phyloP scores from a whole-genome alignment of 2,329 filamentous ascomycete species.

The Grosmannia penicillata region DNA sequence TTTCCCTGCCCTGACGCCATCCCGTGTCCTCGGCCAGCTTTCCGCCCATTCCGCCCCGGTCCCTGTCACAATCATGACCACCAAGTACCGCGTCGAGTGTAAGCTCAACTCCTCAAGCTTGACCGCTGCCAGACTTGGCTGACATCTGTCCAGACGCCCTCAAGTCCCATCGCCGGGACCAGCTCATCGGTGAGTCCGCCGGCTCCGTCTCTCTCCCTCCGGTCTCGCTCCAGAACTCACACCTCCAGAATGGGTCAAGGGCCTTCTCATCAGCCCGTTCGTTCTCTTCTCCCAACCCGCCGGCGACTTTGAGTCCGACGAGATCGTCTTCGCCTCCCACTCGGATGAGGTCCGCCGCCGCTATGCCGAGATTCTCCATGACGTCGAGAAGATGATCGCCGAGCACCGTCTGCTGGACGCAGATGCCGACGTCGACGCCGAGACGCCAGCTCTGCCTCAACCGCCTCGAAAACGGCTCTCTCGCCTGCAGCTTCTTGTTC shows the following conservation, averaged over 20 bases:
- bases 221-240: too few relatives aligned
- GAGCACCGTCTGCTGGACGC: slow-evolving; percentile 78
- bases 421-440: slow-evolving; percentile 29
- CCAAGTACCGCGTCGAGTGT: slow-evolving; percentile 61
- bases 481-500: slow-evolving; percentile 84
- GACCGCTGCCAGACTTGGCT: too few relatives aligned
- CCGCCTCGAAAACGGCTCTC: slow-evolving; percentile 42
- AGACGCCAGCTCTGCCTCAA: neutral
- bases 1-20: too few relatives aligned
- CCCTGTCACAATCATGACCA: slow-evolving; percentile 35
- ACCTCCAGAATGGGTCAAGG: slow-evolving; percentile 80
- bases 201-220: neutral
- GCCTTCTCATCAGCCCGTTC: slow-evolving; percentile 84
- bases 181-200: slow-evolving; percentile 44
- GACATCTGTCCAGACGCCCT: slow-evolving; percentile 43
- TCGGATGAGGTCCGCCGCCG: slow-evolving; percentile 69
- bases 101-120: too few relatives aligned
- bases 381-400: slow-evolving; percentile 81
- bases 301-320: slow-evolving; percentile 60
- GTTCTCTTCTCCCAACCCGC: slow-evolving; percentile 93
- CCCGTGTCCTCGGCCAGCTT: too few relatives aligned
- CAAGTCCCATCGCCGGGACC: slow-evolving; percentile 80
- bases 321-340: slow-evolving; percentile 52
- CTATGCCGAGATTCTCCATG: slow-evolving; percentile 89
- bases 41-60: too few relatives aligned